These are phyloP conservation scores for Metschnikowia similis DNA, from an alignment of 805 yeast species.

Conservation along the genomic window DNA sequence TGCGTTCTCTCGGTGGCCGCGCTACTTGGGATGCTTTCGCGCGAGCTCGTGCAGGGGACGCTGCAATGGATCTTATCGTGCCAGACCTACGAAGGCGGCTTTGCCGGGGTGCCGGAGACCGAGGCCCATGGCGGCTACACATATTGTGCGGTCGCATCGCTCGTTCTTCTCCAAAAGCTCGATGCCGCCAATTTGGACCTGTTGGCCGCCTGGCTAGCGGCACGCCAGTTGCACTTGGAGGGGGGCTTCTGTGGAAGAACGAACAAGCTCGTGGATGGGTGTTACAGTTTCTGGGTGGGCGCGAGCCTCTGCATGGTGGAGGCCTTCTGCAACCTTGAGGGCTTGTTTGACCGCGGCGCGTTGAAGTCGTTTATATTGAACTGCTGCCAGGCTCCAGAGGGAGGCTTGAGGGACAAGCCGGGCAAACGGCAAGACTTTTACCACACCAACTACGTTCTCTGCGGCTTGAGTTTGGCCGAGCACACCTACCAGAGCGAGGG, in stretches of 20 bases:
- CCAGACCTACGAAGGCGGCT: conserved; percentile 95
- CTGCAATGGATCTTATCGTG: conserved; percentile 61
- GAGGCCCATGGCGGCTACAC: conserved; percentile 99
- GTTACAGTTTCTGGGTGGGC: conserved; percentile 96
- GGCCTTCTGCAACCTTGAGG: conserved; percentile 26
- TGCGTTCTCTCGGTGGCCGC: conserved; percentile 77
- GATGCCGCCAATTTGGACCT: conserved; percentile 43
- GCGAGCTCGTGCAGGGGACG: conserved; percentile 51
- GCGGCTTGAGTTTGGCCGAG: conserved; percentile 68
- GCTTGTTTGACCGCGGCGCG: conserved; percentile 50
- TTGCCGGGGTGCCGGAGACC: conserved; percentile 69
- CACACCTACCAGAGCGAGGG: conserved; percentile 19
- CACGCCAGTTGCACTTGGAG: conserved; percentile 68
- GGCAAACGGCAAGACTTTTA: conserved; percentile 76
- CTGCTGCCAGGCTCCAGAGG: conserved; percentile 68
- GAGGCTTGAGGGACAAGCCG: conserved; percentile 90
- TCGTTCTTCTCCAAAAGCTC: conserved; percentile 41
- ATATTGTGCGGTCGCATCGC: conserved; percentile 73
- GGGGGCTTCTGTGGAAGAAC: conserved; percentile 90
- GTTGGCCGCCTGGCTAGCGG: conserved; percentile 62
- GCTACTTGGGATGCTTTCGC: conserved; percentile 57
- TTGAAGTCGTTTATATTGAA: conserved; percentile 62
- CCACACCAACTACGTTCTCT: conserved; percentile 80
- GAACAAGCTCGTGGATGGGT: conserved; percentile 92
- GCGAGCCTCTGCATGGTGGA: conserved; percentile 66